Base-by-base conservation (phyloP, 2,329 filamentous ascomycete genomes). In the Aureobasidium musti region DNA sequence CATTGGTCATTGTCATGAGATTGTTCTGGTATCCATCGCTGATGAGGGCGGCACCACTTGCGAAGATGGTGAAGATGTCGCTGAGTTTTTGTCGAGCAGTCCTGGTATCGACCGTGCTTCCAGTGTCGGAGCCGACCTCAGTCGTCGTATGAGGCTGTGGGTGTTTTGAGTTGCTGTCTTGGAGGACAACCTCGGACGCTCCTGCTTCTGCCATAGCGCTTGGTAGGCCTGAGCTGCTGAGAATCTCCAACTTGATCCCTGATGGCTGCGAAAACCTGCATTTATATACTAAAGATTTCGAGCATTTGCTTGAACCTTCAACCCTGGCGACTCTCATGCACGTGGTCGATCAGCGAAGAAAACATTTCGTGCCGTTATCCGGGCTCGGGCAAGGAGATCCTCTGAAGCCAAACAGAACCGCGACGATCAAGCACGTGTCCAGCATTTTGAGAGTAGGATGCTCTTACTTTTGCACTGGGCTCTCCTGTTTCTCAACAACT, bases 11-110 rank as follows among this genome's bases (percentile, higher is more conserved):
- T 0, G 75, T 76, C 74, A 77, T 77, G 19, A 75, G 69, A 33
- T 73, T 74, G 53, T 77, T 77, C 66, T 76, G 75, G 68, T 76
- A 77, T 37, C 75, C 75, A 73, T 77, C 75, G 26, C 72, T 74
- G 47, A 76, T 69, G 2, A 76, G 69, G 14, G 75, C 75, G 45
- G 69, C 71, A 13, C 74, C 75, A 3, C 73, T 68, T 33, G 73
- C 73, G 63, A 74, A 74, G 23, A 57, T 57, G 21, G 53, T 57
- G 23, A 57, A 70, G 23, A 70, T 17, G 39, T 70, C 69, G 37
- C 61, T 67, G 35, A 69, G 28, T 13, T 66, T 66, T 47, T 70
- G 69, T 13, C 78, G 67, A 11, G 35, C 17, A 43, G 53, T 57
- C n/a, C 52, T 54, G 52, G 52, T 54, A 8, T 54, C 33, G 3